phyloP scores from a whole-genome alignment of 768 basidiomycete genomes.

The Hortiboletus campestris region DNA sequence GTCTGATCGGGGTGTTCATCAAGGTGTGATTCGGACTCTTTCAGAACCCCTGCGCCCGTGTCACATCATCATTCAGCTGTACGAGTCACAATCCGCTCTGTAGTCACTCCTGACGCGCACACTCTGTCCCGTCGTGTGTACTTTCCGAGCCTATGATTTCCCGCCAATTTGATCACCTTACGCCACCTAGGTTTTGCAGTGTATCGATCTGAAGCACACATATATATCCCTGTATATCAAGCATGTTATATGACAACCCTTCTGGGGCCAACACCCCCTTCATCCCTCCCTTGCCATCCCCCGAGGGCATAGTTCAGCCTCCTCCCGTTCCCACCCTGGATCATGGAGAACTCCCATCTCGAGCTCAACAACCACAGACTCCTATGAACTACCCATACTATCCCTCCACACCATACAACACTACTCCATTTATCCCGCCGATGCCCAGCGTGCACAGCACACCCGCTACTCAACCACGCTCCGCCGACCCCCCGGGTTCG shows the following conservation, averaged over 20 bases:
- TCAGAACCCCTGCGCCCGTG: conserved; percentile 5
- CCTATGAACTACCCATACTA: conserved; percentile 40
- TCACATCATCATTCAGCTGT: conserved; percentile 7
- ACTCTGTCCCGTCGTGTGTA: conserved; percentile 14
- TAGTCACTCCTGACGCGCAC: conserved; percentile 1
- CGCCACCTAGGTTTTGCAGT: conserved; percentile 22
- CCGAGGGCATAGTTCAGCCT: conserved; percentile 32
- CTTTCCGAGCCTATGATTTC: background rate
- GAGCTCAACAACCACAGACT: conserved; percentile 35
- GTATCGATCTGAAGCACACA: conserved; percentile 19
- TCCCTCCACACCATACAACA: conserved; percentile 37
- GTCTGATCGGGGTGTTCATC: background rate
- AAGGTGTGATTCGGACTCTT: conserved; percentile 2
- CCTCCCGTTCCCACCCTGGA: conserved; percentile 35
- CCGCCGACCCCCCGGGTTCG: conserved; percentile 30
- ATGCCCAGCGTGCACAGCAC: conserved; percentile 28
- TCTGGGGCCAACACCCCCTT: conserved; percentile 36
- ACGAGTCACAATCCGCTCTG: conserved; percentile 16
- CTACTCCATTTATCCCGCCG: conserved; percentile 39
- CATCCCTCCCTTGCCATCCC: conserved; percentile 39
- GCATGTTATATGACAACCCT: conserved; percentile 31
- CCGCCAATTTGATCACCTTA: conserved; percentile 5
- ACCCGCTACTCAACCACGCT: conserved; percentile 20
- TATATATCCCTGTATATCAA: conserved; percentile 22
- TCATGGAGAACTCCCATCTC: conserved; percentile 29